Percentiles rank a stretch among this genome's conserved stretches.
Evolutionary conservation across 768 basidiomycete genomes (phyloP).

Genomic region (Podaxis sp.): DNA sequence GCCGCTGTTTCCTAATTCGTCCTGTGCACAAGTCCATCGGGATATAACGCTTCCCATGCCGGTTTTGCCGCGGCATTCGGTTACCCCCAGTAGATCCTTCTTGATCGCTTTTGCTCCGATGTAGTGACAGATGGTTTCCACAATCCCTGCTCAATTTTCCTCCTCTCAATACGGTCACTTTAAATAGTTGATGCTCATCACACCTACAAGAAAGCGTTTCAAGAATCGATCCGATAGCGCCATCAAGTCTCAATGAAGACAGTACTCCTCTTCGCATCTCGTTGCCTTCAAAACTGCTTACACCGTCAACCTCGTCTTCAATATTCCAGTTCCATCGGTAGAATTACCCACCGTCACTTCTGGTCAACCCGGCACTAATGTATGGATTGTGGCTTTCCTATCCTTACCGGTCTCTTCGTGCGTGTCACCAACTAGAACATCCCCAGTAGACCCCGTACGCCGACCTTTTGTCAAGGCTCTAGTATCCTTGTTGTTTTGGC

Average conservation of each 20-base stretch:
- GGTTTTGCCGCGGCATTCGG: constrained; percentile 1
- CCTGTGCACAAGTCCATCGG: background rate
- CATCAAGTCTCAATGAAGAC: no score
- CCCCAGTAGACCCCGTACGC: background rate
- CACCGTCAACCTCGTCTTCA: background rate
- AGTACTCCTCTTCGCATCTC: no score
- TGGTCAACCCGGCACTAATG: background rate
- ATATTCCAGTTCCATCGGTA: background rate
- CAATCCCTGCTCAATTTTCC: background rate
- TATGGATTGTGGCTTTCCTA: background rate
- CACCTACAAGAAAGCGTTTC: background rate
- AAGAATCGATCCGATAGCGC: background rate
- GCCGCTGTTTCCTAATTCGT: background rate
- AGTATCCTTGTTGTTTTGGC: background rate
- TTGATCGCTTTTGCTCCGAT: background rate
- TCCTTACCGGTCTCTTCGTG: background rate
- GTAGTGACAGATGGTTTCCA: background rate
- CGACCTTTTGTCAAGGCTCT: background rate
- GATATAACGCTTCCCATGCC: background rate
- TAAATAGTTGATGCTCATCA: background rate
- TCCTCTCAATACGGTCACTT: background rate
- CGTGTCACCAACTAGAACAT: background rate
- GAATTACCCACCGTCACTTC: background rate
- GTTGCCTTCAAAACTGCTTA: background rate
- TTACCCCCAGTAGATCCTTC: constrained; percentile 6